phyloP scores from a whole-genome alignment of 75 land plant genomes.

The Picea sitchensis region DNA sequence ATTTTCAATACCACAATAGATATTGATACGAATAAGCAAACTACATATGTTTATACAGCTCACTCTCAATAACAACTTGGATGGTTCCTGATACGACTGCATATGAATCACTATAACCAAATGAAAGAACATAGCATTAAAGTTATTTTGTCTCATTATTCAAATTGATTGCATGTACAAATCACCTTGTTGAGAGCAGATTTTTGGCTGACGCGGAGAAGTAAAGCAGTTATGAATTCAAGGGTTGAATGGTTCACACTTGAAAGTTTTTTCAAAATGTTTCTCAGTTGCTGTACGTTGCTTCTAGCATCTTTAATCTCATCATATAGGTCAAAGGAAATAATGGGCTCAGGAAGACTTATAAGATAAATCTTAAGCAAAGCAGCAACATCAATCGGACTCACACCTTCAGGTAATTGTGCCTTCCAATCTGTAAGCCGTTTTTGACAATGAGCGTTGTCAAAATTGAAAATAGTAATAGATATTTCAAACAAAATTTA shows the following conservation, averaged over 20 bases:
- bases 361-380: slow-evolving; percentile 62
- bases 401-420: slow-evolving; percentile 61
- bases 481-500: not conserved
- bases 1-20: not conserved
- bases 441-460: not conserved
- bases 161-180: not conserved
- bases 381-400: slow-evolving; percentile 74
- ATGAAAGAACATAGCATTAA: not conserved
- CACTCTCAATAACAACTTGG: not conserved
- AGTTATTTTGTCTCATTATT: not conserved
- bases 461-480: not conserved
- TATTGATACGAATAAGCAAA: no score
- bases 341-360: slow-evolving; percentile 78
- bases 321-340: slow-evolving; percentile 55
- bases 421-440: slow-evolving; percentile 59
- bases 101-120: not conserved
- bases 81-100: not conserved
- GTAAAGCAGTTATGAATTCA: slow-evolving; percentile 68
- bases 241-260: slow-evolving; percentile 68
- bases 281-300: slow-evolving; percentile 43
- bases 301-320: slow-evolving; percentile 60
- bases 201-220: slow-evolving; percentile 67
- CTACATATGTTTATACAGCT: no score
- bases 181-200: slow-evolving; percentile 66
- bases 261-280: slow-evolving; percentile 60